Evolutionary conservation across 202 grass and related monocot genomes (phyloP), one percentile per base, ranked within the genome.

Genomic region (Brachypodium distachyon): DNA sequence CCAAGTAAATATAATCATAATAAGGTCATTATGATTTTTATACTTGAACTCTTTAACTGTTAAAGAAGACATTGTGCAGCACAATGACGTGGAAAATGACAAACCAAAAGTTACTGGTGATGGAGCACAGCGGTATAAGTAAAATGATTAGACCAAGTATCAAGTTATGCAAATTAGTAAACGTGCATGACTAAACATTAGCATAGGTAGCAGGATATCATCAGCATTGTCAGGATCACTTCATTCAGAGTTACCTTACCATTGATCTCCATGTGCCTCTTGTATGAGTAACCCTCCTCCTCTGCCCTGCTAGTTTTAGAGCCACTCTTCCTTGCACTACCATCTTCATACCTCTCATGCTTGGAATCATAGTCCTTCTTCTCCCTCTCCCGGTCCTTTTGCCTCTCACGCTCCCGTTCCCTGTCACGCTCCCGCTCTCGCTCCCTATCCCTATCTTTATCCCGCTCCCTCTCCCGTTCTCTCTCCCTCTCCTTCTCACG

Each of bases 281-380:
- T 90, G 29, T 71, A 34, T 2, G 56, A 66, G 52, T 77, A 74
- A 67, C 61, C 59, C 18, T 90, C 91, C 26, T 93, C 90, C 29
- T 82, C 82, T 1, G n/a, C 50, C 55, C 82, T 83, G 26, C 51
- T 74, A 76, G 65, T 67, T 49, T 88, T 93, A 0, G 82, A 77
- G 41, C 70, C 64, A 83, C 67, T 63, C 79, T 88, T 93, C 41
- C 85, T 90, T 47, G 70, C 76, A 33, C 67, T 13, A 4, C 28
- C 77, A 80, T 93, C 84, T 39, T 90, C 91, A 81, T 81, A 85
- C 36, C 71, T 87, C 12, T 85, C 87, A 66, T 87, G 64, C 64
- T 84, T 90, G 36, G 78, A 67, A 85, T 93, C 91, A 67, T 85
- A 84, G 16, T 73, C 85, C 21, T 88, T 87, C 82, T 76, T 90